Evolutionary conservation across 257 asterid genomes (phyloP), one percentile per base, ranked within the genome.

Genomic region (Solanum appendiculatum): DNA sequence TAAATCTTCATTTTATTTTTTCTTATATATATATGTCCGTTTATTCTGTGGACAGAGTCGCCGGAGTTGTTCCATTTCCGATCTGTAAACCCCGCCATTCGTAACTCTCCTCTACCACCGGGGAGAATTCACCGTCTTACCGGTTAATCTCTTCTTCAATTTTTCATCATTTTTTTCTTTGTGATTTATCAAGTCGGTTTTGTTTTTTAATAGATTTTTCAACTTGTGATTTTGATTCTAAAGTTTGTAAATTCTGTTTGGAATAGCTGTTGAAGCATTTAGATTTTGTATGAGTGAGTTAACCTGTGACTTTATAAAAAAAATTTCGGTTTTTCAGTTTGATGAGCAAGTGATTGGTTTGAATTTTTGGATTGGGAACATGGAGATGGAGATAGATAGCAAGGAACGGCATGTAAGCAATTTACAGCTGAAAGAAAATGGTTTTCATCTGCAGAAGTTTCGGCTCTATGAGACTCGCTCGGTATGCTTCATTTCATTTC

Each of bases 381-480:
- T 91, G 94, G 94, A 91, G 88, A 89, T 91, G 94, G 94, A 92
- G 87, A 86, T 91, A 87, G 90, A 86, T 83, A 91, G 89, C 37
- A 44, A 44, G 23, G 5, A 90, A 29, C 60, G 84, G 70, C 58
- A 3, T 78, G 37, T 92, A 85, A 48, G 37, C 80, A 80, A 95
- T 91, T 86, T 73, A 86, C 51, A 48, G 81, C 86, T 56, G 37
- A 80, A 89, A 88, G 85, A 78, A 85, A 74, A 31, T 34, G 58
- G 1, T 18, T 78, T 44, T 73, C 88, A 88, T 89, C 80, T 94
- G 91, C 98, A 94, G 58, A 95, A 94, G 85, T 96, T 93, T 93
- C 92, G 90, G 88, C 98, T 96, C 85, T 95, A 95, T 31, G 98
- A 95, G 90, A 95, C 99, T 86, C 90, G 91, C 60, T 93, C 99